phyloP scores from a whole-genome alignment of 768 basidiomycete genomes.

The Mrakia gelida region DNA sequence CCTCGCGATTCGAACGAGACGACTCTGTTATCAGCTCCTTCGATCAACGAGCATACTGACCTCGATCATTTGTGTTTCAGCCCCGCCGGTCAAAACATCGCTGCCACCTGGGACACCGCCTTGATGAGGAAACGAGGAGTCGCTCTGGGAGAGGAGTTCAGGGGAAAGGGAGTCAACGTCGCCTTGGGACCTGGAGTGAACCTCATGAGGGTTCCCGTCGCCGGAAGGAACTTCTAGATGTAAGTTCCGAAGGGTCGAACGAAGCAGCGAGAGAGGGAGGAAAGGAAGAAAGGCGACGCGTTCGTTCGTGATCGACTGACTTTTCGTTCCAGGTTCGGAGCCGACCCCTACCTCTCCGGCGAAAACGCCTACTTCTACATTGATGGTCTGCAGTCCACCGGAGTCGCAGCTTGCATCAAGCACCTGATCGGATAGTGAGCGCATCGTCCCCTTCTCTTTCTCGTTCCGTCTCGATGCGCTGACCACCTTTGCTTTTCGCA shows the following conservation, averaged over 20 bases:
- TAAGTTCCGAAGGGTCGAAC: constrained; percentile 69
- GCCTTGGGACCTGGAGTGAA: constrained; percentile 5
- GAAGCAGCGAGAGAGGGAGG: neutral
- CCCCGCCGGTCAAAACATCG: constrained; percentile 75
- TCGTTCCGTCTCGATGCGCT: neutral
- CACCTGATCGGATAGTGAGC: constrained; percentile 46
- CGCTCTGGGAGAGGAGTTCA: neutral
- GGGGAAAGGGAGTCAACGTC: neutral
- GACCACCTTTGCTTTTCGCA: neutral
- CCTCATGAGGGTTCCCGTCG: neutral
- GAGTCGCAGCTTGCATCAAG: constrained; percentile 55
- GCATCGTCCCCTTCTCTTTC: too few relatives aligned
- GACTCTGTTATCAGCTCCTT: too few relatives aligned
- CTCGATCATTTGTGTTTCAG: too few relatives aligned
- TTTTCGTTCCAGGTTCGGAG: constrained; percentile 59
- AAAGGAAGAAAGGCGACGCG: too few relatives aligned
- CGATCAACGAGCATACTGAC: too few relatives aligned
- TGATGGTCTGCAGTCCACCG: constrained; percentile 45
- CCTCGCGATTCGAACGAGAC: too few relatives aligned
- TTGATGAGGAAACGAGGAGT: neutral
- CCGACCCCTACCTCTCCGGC: constrained; percentile 79
- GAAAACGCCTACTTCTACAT: constrained; percentile 72
- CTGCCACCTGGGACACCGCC: constrained; percentile 53
- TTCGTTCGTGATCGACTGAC: neutral
- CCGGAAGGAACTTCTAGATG: constrained; percentile 63